Evolutionary conservation across 805 yeast species (phyloP).

Genomic region (Candida peoriensis): DNA sequence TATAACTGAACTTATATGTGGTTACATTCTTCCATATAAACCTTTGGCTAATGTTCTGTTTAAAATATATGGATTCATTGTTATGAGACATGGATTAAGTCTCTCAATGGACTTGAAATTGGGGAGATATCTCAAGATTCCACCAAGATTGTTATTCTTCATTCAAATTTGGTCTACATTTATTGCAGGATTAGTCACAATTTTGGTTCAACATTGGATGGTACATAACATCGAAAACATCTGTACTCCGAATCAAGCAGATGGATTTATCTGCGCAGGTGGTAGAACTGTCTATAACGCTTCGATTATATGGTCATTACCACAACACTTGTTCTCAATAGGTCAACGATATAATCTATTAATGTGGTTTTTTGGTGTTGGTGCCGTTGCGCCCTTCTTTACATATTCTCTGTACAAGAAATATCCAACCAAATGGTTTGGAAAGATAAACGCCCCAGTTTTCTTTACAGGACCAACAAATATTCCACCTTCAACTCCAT

Average conservation of each 20-base stretch:
- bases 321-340: conserved; percentile 42
- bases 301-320: conserved; percentile 47
- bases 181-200: conserved; percentile 32
- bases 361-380: conserved; percentile 53
- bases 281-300: conserved; percentile 42
- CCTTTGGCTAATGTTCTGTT: conserved; percentile 51
- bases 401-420: conserved; percentile 26
- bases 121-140: conserved; percentile 54
- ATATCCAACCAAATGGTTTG: conserved; percentile 26
- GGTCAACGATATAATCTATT: conserved; percentile 49
- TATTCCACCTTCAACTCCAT: conserved; percentile 72
- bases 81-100: conserved; percentile 48
- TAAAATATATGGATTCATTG: conserved; percentile 48
- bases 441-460: conserved; percentile 53
- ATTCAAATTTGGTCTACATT: conserved; percentile 37
- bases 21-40: conserved; percentile 49
- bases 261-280: conserved; percentile 39
- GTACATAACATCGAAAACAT: conserved; percentile 31
- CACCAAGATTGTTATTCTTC: conserved; percentile 50
- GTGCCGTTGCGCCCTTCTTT: conserved; percentile 35
- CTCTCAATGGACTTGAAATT: conserved; percentile 46
- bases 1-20: conserved; percentile 53
- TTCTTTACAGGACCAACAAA: conserved; percentile 53
- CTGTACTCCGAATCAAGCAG: conserved; percentile 34
- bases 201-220: conserved; percentile 36